Percentiles rank a stretch among this genome's conserved stretches.
Evolutionary conservation across 1,284 basidiomycete genomes (phyloP).

Genomic region (Inonotus hispidus): DNA sequence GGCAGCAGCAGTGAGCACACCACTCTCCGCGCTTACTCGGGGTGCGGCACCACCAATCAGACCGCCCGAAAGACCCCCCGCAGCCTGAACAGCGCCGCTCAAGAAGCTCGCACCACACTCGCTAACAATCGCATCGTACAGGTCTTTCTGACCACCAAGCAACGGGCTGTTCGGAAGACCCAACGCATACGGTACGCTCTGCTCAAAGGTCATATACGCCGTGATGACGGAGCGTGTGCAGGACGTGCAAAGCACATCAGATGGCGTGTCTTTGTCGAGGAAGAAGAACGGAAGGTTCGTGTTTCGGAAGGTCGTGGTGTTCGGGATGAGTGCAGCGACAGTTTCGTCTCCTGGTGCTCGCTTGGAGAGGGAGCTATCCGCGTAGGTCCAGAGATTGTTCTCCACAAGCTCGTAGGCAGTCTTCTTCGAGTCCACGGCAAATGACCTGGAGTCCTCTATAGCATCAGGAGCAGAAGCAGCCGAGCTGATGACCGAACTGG

Average conservation of each 20-base stretch:
- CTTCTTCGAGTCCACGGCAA: slow-evolving; percentile 3
- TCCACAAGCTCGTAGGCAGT: slow-evolving; percentile 22
- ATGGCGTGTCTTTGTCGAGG: slow-evolving; percentile 49
- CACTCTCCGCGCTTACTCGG: slow-evolving; percentile 18
- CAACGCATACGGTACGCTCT: slow-evolving; percentile 62
- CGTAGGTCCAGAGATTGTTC: slow-evolving; percentile 21
- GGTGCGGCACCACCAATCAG: slow-evolving; percentile 28
- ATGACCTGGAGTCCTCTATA: slow-evolving; percentile 14
- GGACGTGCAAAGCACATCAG: slow-evolving; percentile 62
- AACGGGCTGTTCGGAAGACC: slow-evolving; percentile 63
- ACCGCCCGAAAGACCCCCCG: slow-evolving; percentile 49
- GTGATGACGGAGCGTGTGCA: slow-evolving; percentile 77
- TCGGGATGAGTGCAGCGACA: slow-evolving; percentile 44
- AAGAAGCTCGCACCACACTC: slow-evolving; percentile 65
- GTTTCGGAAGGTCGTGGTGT: slow-evolving; percentile 56
- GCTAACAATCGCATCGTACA: slow-evolving; percentile 57
- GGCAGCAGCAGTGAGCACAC: slow-evolving; percentile 18
- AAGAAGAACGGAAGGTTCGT: slow-evolving; percentile 79
- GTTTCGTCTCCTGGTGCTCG: slow-evolving; percentile 26
- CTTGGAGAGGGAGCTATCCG: slow-evolving; percentile 18
- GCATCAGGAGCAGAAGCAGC: slow-evolving; percentile 17
- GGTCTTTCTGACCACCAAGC: slow-evolving; percentile 55
- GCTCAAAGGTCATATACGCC: slow-evolving; percentile 73
- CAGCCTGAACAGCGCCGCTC: slow-evolving; percentile 56
- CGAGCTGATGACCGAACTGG: slow-evolving; percentile 25